Base-by-base conservation (phyloP, 371 early-diverging fungal species). In the Mucor piriformis region DNA sequence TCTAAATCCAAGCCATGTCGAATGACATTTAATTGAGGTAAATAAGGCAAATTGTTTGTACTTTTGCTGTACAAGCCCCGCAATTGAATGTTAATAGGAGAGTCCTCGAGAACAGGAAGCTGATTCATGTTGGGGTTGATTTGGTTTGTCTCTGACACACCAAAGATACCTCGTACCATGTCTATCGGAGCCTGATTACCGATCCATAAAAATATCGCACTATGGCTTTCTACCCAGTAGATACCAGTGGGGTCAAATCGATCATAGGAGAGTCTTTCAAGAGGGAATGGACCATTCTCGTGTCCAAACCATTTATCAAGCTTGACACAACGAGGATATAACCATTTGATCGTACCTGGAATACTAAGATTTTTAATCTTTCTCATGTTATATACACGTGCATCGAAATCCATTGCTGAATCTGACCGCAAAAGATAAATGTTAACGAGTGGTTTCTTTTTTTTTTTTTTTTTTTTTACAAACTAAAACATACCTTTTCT, bases 261-360 rank as follows among this genome's bases (percentile, higher is more conserved):
- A 40, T 87, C 83, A 59, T 87, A 90, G 0, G 95, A 94, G 3
- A 88, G 83, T 5, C 98, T 82, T 40, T 92, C 77, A 29, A 83
- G 54, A 18, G 42, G 42, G 5, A 18, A 6, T 18, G 8, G 15
- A 83, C 38, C 40, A 16, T 50, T 16, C 15, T 59, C 21, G n/a
- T 59, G 57, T 6, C 18, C 38, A 10, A 70, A 21, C 56, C 56
- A 64, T 13, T 43, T 50, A 33, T 73, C 58, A 11, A 73, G 38
- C n/a, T 59, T 37, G 27, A 90, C 73, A 73, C 97, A 79, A 2
- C 86, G 79, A 6, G 97, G 98, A 72, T 98, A 97, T 34, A 96
- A 81, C 69, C 90, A 86, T 21, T 81, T 80, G 15, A 90, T 82
- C 11, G 83, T 84, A 46, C 84, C 84, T 20, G 85, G 55, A 13